Evolutionary conservation across 2,329 filamentous ascomycete species (phyloP), one percentile per base, ranked within the genome.

Genomic region (Colletotrichum horii): DNA sequence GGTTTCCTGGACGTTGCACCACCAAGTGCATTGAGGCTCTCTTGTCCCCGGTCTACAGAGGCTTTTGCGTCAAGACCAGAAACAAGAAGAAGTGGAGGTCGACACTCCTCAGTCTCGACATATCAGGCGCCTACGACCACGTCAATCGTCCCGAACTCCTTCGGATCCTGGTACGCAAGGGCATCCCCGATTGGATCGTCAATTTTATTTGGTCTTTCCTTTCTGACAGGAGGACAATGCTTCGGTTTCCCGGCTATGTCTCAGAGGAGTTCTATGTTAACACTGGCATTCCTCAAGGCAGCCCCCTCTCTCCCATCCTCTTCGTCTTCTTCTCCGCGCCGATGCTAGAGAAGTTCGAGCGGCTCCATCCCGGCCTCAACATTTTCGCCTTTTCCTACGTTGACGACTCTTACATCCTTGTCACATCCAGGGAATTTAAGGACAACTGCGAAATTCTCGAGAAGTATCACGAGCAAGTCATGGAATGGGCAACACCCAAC

Each of bases 271-370:
- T 48, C 2, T 65, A 28, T 32, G 26, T 66, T 15, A 66, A 71
- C 16, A 14, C 56, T 24, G 66, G 71, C 3, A 66, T 74, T 14
- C 66, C 67, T 9, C 71, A 71, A 34, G 67, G 71, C 1, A 74
- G 67, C 19, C 66, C 71, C 6, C 6, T 74, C 8, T 70, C 71
- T 2, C 71, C 71, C 34, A 74, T 74, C 11, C 66, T 66, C 26
- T 74, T 71, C 15, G 32, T 66, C 8, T 48, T 71, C n/a, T 74
- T 66, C 22, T 28, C 67, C 12, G 32, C 14, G 3, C 66, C 60
- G 14, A 66, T 74, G 3, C 71, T 74, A 9, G 61, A 74, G 24
- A 36, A n/a, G 3, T 12, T 22, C 11, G 26, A 36, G n/a, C 15
- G n/a, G 2, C 26, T 24, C 19, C 8, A 12, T 15, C 14, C 22